These are phyloP conservation scores for Phyllosticta capitalensis DNA, from an alignment of 2,329 filamentous ascomycete genomes.

Conservation along the genomic window DNA sequence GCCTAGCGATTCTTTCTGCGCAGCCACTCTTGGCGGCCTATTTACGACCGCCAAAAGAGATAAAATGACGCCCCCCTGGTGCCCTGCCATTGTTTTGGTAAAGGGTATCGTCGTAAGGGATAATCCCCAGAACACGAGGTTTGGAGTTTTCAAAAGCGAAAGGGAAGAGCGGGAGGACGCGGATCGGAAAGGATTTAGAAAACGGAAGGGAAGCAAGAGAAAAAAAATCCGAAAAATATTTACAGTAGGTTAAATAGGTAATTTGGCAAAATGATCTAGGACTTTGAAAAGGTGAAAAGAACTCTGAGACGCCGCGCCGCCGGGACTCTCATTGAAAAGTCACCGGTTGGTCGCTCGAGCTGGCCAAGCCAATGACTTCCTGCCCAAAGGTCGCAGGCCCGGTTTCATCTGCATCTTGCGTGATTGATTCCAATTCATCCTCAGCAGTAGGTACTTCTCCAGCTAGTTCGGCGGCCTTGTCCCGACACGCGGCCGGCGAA, in stretches of 20 bases:
- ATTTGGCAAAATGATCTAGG: not conserved
- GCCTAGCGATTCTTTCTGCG: not conserved
- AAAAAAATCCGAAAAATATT: not conserved
- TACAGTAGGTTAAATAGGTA: not conserved
- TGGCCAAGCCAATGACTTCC: conserved; percentile 7
- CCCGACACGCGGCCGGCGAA: conserved; percentile 76
- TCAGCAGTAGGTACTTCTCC: conserved; percentile 4
- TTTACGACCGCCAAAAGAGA: not conserved
- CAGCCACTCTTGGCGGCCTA: not conserved
- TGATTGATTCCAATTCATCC: conserved; percentile 2
- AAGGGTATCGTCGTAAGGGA: not conserved
- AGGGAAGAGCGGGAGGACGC: not conserved
- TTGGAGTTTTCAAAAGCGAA: not conserved
- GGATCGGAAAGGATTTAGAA: not conserved
- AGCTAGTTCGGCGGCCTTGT: conserved; percentile 58
- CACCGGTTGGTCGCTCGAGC: conserved; percentile 3
- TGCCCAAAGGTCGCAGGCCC: conserved; percentile 4
- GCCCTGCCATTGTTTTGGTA: not conserved
- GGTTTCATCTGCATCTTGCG: conserved; percentile 6
- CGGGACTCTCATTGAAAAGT: conserved; percentile 2
- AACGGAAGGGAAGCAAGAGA: not conserved
- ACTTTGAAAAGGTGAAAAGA: not conserved
- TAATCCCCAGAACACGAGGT: not conserved
- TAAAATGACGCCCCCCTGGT: not conserved
- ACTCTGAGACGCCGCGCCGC: not conserved